These are phyloP conservation scores for Fusarium coffeatum DNA, from an alignment of 2,329 filamentous ascomycete species.

Conservation along the genomic window DNA sequence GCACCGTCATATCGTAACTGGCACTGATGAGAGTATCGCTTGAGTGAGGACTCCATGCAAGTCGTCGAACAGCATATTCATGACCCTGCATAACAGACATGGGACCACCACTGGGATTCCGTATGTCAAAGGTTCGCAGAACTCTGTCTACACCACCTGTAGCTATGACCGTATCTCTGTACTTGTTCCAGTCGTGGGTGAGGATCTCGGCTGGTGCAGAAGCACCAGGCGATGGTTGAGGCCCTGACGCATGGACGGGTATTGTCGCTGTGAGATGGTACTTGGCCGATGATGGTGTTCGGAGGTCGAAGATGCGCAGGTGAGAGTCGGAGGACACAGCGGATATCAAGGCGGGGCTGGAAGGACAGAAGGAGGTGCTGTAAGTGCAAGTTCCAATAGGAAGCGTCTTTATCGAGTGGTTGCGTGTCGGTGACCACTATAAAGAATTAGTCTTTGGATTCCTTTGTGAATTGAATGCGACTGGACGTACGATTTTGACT, in stretches of 20 bases:
- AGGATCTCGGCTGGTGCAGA: constrained; percentile 82
- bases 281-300: constrained; percentile 84
- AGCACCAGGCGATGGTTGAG: constrained; percentile 53
- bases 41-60: constrained; percentile 96
- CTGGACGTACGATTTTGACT: constrained; percentile 76
- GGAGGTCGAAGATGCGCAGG: constrained; percentile 89
- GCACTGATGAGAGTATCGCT: constrained; percentile 87
- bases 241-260: constrained; percentile 79
- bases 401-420: constrained; percentile 81
- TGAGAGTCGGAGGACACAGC: constrained; percentile 91
- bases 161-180: constrained; percentile 84
- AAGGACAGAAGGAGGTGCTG: constrained; percentile 88
- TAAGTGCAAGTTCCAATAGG: constrained; percentile 96
- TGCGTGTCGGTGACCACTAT: constrained; percentile 85
- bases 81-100: constrained; percentile 82
- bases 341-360: constrained; percentile 85
- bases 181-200: constrained; percentile 99
- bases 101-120: constrained; percentile 78
- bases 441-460: constrained; percentile 6
- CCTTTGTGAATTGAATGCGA: neutral
- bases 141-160: constrained; percentile 89
- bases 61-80: constrained; percentile 85
- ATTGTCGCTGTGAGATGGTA: constrained; percentile 89
- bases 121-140: constrained; percentile 90
- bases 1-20: constrained; percentile 98